These are phyloP conservation scores for Cutaneotrichosporon cutaneum DNA, from an alignment of 1,284 basidiomycete species.

Conservation along the genomic window DNA sequence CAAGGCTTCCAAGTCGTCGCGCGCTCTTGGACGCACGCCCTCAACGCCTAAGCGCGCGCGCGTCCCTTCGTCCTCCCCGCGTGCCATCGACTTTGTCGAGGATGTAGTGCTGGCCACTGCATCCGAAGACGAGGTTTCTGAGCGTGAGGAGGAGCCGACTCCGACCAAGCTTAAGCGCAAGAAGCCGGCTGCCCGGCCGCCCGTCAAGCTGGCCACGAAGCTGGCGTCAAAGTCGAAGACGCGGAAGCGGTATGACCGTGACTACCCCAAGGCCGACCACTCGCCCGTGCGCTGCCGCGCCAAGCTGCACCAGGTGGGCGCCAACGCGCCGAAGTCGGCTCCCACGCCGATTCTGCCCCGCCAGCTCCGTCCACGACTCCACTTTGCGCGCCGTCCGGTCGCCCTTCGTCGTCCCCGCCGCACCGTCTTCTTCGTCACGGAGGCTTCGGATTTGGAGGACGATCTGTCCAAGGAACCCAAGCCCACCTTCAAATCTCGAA, in stretches of 20 bases:
- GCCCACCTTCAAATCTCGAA: not conserved
- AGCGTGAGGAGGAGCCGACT: not conserved
- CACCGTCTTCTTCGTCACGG: not conserved
- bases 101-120: slow-evolving; percentile 6
- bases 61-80: not conserved
- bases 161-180: not conserved
- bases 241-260: slow-evolving; percentile 4
- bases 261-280: not conserved
- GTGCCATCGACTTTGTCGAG: not conserved
- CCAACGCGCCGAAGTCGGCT: not conserved
- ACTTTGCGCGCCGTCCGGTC: slow-evolving; percentile 4
- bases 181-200: not conserved
- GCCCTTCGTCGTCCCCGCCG: not conserved
- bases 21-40: not conserved
- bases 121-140: not conserved
- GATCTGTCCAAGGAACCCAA: not conserved
- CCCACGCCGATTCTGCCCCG: slow-evolving; percentile 8
- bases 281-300: not conserved
- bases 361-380: not conserved
- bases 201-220: not conserved
- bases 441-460: not conserved
- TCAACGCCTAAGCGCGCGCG: not conserved
- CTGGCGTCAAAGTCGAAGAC: not conserved
- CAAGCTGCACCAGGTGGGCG: not conserved
- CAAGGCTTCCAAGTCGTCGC: not conserved